These are phyloP conservation scores for Vinca minor DNA, from an alignment of 257 asterid genomes.

Conservation along the genomic window DNA sequence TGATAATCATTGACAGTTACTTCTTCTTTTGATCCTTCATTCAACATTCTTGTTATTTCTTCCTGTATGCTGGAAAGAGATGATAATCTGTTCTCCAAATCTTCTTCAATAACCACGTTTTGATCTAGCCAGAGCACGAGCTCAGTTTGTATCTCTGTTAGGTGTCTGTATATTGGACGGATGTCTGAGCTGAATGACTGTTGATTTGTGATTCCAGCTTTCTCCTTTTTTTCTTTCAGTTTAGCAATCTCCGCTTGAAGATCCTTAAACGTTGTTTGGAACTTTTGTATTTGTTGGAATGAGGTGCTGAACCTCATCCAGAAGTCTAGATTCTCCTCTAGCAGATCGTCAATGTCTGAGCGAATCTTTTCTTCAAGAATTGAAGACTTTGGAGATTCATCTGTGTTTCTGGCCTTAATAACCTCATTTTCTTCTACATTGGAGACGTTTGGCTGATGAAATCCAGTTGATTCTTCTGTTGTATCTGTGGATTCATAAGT, in stretches of 20 bases:
- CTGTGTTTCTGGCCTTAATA: constrained; percentile 15
- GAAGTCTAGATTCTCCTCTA: constrained; percentile 42
- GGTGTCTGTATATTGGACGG: constrained; percentile 42
- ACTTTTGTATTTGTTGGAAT: constrained; percentile 31
- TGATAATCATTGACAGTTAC: constrained; percentile 28
- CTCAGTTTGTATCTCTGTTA: constrained; percentile 39
- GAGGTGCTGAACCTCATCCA: constrained; percentile 45
- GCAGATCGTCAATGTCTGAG: constrained; percentile 36
- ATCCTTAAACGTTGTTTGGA: constrained; percentile 25
- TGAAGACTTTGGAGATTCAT: constrained; percentile 19
- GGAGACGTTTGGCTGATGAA: constrained; percentile 18
- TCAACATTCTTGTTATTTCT: constrained; percentile 28
- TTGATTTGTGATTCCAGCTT: constrained; percentile 8
- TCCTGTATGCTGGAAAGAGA: constrained; percentile 31
- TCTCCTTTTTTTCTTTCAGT: constrained; percentile 23
- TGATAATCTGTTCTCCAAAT: constrained; percentile 33
- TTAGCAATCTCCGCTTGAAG: constrained; percentile 28
- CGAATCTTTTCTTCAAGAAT: constrained; percentile 38
- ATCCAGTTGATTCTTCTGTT: constrained; percentile 6
- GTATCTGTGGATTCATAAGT: constrained; percentile 3
- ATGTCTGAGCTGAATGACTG: constrained; percentile 25
- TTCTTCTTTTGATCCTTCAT: constrained; percentile 14
- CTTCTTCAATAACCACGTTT: constrained; percentile 29
- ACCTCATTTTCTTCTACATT: constrained; percentile 16
- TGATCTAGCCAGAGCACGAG: constrained; percentile 35